Evolutionary conservation across 1,284 basidiomycete species (phyloP).

Genomic region (Veloporphyrellus conicus): DNA sequence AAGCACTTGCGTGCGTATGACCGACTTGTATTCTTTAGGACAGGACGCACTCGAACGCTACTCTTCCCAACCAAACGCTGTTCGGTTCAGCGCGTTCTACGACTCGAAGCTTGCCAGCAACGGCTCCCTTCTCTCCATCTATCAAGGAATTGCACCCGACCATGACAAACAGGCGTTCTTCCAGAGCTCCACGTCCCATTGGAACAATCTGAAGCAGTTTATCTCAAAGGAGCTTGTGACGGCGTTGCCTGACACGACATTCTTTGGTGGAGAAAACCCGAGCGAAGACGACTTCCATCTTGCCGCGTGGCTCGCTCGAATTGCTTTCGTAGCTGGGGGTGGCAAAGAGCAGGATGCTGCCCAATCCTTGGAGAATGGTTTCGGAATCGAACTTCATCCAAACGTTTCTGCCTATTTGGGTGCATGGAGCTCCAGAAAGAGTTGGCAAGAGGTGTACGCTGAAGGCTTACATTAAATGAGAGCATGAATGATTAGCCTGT

Average conservation of each 20-base stretch:
- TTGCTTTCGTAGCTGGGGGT: slow-evolving; percentile 37
- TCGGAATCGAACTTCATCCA: slow-evolving; percentile 37
- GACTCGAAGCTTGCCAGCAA: slow-evolving; percentile 47
- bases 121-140: slow-evolving; percentile 44
- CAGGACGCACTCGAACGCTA: slow-evolving; percentile 44
- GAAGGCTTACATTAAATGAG: slow-evolving; percentile 42
- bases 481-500: background rate
- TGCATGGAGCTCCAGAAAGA: slow-evolving; percentile 51
- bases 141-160: slow-evolving; percentile 38
- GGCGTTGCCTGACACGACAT: slow-evolving; percentile 41
- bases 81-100: slow-evolving; percentile 50
- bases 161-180: slow-evolving; percentile 41
- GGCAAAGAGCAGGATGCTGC: slow-evolving; percentile 36
- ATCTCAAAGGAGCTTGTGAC: slow-evolving; percentile 40
- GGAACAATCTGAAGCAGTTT: slow-evolving; percentile 38
- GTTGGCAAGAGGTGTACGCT: slow-evolving; percentile 55
- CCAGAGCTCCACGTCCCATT: slow-evolving; percentile 38
- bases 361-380: slow-evolving; percentile 39
- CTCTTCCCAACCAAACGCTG: slow-evolving; percentile 41
- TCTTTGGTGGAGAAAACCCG: slow-evolving; percentile 46
- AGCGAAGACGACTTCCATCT: slow-evolving; percentile 56
- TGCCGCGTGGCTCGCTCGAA: slow-evolving; percentile 49
- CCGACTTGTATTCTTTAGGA: slow-evolving; percentile 7
- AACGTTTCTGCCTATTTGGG: slow-evolving; percentile 44
- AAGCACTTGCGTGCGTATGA: slow-evolving; percentile 7